Evolutionary conservation across 306 rosid genomes (phyloP), one percentile per base, ranked within the genome.

Genomic region (Urtica urens): DNA sequence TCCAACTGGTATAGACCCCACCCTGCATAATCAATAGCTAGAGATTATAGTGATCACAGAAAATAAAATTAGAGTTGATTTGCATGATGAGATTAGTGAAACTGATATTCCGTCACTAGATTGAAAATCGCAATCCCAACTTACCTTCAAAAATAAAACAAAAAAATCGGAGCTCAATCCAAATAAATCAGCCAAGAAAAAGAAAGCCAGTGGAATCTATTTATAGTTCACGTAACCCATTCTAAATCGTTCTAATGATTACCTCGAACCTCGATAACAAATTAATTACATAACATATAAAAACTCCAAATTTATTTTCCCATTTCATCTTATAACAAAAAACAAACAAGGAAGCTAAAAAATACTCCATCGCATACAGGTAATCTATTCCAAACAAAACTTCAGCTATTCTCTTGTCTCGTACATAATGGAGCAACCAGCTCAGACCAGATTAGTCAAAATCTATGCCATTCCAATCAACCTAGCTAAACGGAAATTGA

Each of bases 381-480:
- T 34, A 45, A 19, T 24, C n/a, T 19, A 5, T 7, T 19, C 23
- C 20, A 12, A 38, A 44, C 4, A 48, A 19, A 19, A 48, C n/a
- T 25, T 9, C 15, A n/a, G 16, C 19, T 17, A 25, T 9, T 27
- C 15, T 49, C 45, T 17, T 20, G 21, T 18, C 55, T 15, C 22
- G 8, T 22, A 10, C 30, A n/a, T 9, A 23, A 23, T 31, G 33
- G 34, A 2, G 14, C 0, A 15, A 49, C 9, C 18, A 55, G 30
- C 35, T 40, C 26, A 55, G 49, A 3, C 21, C 62, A 13, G 33
- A 46, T 33, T 14, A 30, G 55, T 26, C 15, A 29, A 29, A 29
- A 49, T 28, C n/a, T n/a, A n/a, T n/a, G n/a, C n/a, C n/a, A n/a
- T 24, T 60, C 7, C 12, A 23, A 30, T 22, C 18, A 20, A 38